A percentile compares a stretch with the other conserved stretches of the same genome.
Conservation (phyloP, 495 filamentous ascomycete species). For the Bacidia rubella region DNA sequence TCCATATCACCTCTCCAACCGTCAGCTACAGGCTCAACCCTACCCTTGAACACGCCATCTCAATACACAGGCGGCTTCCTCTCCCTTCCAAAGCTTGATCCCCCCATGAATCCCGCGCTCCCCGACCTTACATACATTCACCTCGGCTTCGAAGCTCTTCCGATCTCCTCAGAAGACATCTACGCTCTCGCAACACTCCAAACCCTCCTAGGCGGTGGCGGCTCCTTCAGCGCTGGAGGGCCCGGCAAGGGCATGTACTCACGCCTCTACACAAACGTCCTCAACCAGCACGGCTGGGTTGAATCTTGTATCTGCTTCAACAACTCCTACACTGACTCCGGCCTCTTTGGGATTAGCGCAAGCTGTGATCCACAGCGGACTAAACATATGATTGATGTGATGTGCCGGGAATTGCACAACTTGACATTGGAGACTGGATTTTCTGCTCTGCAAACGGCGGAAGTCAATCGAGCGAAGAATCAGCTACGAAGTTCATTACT, state of each 20-base stretch:
- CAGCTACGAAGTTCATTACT: slow-evolving; percentile 80
- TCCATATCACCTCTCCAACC: slow-evolving; percentile 37
- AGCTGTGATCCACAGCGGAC: slow-evolving; percentile 67
- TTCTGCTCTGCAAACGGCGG: slow-evolving; percentile 51
- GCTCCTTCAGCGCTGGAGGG: slow-evolving; percentile 93
- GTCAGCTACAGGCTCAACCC: slow-evolving; percentile 29
- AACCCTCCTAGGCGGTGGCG: slow-evolving; percentile 88
- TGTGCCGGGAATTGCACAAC: slow-evolving; percentile 76
- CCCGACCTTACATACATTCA: slow-evolving; percentile 82
- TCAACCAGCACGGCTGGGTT: slow-evolving; percentile 95
- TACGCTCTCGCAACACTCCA: slow-evolving; percentile 95
- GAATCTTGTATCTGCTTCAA: slow-evolving; percentile 93
- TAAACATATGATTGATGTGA: slow-evolving; percentile 73
- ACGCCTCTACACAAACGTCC: slow-evolving; percentile 88
- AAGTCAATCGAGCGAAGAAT: slow-evolving; percentile 96
- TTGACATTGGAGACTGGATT: slow-evolving; percentile 61
- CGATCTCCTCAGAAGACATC: slow-evolving; percentile 80
- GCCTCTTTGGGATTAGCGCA: slow-evolving; percentile 85
- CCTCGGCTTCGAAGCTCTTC: slow-evolving; percentile 88
- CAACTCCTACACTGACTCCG: slow-evolving; percentile 89
- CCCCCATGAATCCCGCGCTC: slow-evolving; percentile 61
- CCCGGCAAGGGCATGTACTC: slow-evolving; percentile 99
- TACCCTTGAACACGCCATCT: slow-evolving; percentile 51
- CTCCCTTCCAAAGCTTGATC: slow-evolving; percentile 64
- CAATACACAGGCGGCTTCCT: slow-evolving; percentile 93